A percentile compares a stretch with the other conserved stretches of the same genome.
phyloP scores from a whole-genome alignment of 2,329 filamentous ascomycete species.

The Dryadomyces quercivorus region DNA sequence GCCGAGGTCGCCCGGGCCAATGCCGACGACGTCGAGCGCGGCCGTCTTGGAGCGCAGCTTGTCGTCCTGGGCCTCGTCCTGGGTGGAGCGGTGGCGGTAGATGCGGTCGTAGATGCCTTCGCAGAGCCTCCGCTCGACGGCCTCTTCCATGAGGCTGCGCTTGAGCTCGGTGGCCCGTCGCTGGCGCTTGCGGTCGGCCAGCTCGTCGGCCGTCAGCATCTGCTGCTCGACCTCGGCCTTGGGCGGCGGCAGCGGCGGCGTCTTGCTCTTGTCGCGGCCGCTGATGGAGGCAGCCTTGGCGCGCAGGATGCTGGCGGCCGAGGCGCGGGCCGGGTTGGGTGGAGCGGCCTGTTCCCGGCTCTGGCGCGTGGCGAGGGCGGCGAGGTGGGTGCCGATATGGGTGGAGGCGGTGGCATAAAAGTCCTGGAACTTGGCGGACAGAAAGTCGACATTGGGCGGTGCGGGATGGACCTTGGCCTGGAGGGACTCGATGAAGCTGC shows the following conservation, averaged over 20 bases:
- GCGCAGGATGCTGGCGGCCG: slow-evolving; percentile 43
- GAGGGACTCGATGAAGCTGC: slow-evolving; percentile 80
- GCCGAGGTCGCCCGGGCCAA: slow-evolving; percentile 74
- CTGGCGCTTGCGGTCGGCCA: slow-evolving; percentile 66
- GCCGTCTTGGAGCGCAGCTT: slow-evolving; percentile 91
- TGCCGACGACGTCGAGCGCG: slow-evolving; percentile 79
- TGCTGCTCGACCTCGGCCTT: slow-evolving; percentile 50
- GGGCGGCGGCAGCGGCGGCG: slow-evolving; percentile 11
- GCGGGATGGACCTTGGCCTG: slow-evolving; percentile 75
- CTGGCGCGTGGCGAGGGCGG: slow-evolving; percentile 61
- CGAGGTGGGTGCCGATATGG: slow-evolving; percentile 80
- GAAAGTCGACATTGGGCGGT: slow-evolving; percentile 69
- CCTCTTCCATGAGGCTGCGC: slow-evolving; percentile 68
- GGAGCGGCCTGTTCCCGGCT: slow-evolving; percentile 52
- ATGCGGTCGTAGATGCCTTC: slow-evolving; percentile 79
- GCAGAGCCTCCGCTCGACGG: slow-evolving; percentile 75
- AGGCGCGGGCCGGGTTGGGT: slow-evolving; percentile 39
- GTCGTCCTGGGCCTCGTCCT: slow-evolving; percentile 91
- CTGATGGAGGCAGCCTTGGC: slow-evolving; percentile 41
- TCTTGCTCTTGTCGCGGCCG: slow-evolving; percentile 37
- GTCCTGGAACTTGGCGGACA: slow-evolving; percentile 84
- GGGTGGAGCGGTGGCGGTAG: slow-evolving; percentile 80
- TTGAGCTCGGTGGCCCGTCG: slow-evolving; percentile 70
- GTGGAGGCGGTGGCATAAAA: slow-evolving; percentile 75
- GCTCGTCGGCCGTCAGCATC: slow-evolving; percentile 83